Base-by-base conservation (phyloP, 1,284 basidiomycete species). In the Cystobasidium sp. region DNA sequence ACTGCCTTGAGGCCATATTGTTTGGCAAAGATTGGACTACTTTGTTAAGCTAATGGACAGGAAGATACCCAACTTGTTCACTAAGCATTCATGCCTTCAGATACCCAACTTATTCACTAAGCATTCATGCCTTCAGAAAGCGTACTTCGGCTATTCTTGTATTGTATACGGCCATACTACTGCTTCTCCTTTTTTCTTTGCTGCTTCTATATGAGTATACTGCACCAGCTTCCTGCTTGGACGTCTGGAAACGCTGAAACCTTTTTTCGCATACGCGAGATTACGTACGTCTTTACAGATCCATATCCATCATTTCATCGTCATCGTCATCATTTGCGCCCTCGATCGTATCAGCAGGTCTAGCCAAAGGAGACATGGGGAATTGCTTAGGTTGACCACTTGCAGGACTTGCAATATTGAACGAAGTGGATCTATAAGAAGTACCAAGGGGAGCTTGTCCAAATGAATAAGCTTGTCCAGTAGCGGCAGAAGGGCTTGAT, bases 231-330 rank as follows among this genome's bases (percentile, higher is more conserved):
- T 31, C 31, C 31, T 31, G 31, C 31, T 31, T 31, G 31, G 31
- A 31, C 31, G 31, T 31, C 31, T 2, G 1, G 31, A 31, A 31
- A 1, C 6, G 12, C 14, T 53, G 20, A 16, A 18, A 10, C n/a
- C 18, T 53, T 8, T 53, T 10, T 10, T 16, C 24, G 14, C 9
- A 1, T 20, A 22, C 14, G 41, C 62, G 6, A 12, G 18, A 46
- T 31, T 47, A 3, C 3, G 16, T 18, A 39, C 9, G 2, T 3
- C 24, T 8, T 44, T 51, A 73, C 20, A 73, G 53, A 39, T 73
- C 70, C 70, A 73, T 73, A 20, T 73, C 70, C 70, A 73, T 73
- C 8, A 73, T 59, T 61, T 73, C 70, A 14, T 73, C 70, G 0
- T 73, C 70, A 47, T 73, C 59, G 7, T 58, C 70, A 9, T 43